Conservation (phyloP, 208 protist species). For the Leishmania gerbilli region DNA sequence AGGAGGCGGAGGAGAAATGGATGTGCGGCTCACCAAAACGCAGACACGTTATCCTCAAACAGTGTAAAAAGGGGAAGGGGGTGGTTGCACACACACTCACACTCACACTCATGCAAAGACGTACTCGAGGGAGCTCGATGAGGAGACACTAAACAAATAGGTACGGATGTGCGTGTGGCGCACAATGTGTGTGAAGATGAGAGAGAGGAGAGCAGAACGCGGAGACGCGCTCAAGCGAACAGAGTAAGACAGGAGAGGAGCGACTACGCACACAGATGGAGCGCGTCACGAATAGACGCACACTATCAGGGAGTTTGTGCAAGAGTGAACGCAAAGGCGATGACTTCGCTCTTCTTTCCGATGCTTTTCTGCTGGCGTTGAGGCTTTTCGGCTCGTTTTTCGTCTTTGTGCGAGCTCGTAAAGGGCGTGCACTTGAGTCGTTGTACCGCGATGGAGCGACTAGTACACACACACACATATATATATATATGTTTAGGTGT, state of each 20-base stretch:
- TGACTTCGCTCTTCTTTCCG: neutral
- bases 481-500: neutral
- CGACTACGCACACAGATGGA: neutral
- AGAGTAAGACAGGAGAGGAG: slow-evolving; percentile 7
- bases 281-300: neutral
- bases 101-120: neutral
- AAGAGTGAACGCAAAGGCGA: neutral
- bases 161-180: neutral
- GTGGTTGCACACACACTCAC: neutral
- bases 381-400: neutral
- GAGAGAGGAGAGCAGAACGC: neutral
- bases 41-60: slow-evolving; percentile 3
- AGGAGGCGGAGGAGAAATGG: neutral
- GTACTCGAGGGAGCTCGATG: no score
- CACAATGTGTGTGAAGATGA: neutral
- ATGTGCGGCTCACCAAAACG: neutral
- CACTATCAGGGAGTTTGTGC: neutral
- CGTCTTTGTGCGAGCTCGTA: neutral
- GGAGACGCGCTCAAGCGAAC: neutral
- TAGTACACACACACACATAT: neutral
- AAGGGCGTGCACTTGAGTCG: no score
- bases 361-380: neutral
- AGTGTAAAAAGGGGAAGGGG: neutral
- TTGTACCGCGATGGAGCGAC: no score
- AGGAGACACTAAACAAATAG: neutral